Base-by-base conservation (phyloP, 495 filamentous ascomycete species). In the Sordaria brevicollis region DNA sequence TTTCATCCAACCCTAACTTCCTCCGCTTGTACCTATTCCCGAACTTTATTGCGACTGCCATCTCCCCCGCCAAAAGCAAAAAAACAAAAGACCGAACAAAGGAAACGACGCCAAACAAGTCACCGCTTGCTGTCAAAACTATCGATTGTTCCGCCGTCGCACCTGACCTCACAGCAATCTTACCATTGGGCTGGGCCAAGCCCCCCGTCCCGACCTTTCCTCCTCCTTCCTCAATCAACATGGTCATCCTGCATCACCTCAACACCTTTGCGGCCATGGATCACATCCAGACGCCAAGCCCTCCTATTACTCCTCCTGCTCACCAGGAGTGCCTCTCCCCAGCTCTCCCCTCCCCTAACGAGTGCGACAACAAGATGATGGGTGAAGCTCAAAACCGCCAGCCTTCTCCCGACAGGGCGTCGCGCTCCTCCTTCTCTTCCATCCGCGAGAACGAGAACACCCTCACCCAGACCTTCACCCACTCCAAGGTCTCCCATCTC, bases 391-490 rank as follows among this genome's bases (percentile, higher is more conserved):
- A 41, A 54, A 39, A 10, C 34, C 66, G 62, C 49, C 65, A 29
- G 66, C 68, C 70, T 34, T 69, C 74, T 43, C 78, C 81, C 67
- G 82, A 83, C 77, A 79, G 78, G 69, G 77, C 76, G 65, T 77
- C 80, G 67, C 82, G 86, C 54, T 83, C 83, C 21, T 86, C 83
- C 68, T 88, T 88, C 76, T 86, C 85, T n/a, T 86, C 84, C 41
- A 82, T 87, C 75, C 81, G 84, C 57, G 86, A 88, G 75, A 80
- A 79, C 72, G 80, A 84, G 71, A 77, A 78, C 65, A 77, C 78
- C 71, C 85, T 92, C 67, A 86, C 89, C 65, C 91, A 93, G 81
- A 89, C 86, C 19, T 93, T 93, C 74, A 87, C 90, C 38, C 86
- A 86, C 73, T 87, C 87, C 67, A 89, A 89, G 74, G 78, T 88